These are phyloP conservation scores for Aspergillus oerlinghausenensis DNA, from an alignment of 2,329 filamentous ascomycete species.

Conservation along the genomic window DNA sequence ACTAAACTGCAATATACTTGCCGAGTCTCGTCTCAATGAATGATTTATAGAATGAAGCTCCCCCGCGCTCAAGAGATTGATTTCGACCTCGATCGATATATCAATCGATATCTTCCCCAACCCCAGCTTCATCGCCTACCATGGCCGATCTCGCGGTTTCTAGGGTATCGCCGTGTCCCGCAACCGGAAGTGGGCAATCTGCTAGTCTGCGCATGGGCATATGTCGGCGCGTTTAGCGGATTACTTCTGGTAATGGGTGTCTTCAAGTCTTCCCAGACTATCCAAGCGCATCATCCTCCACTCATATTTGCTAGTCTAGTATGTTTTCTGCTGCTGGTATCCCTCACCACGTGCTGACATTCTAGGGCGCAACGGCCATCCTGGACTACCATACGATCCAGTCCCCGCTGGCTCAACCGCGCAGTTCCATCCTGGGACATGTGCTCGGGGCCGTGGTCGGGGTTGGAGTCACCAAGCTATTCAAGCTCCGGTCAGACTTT, in stretches of 20 bases:
- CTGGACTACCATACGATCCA: constrained; percentile 31
- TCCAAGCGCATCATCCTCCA: neutral
- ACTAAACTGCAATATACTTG: too few relatives aligned
- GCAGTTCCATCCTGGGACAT: constrained; percentile 30
- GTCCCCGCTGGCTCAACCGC: constrained; percentile 29
- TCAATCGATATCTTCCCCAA: neutral
- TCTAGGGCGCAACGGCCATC: constrained; percentile 29
- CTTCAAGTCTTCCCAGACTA: neutral
- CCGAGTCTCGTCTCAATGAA: neutral
- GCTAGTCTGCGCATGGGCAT: neutral
- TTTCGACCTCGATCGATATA: neutral
- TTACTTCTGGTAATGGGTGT: neutral
- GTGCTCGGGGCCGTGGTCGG: constrained; percentile 30
- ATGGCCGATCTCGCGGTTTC: neutral
- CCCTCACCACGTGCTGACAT: neutral
- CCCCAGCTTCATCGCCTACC: neutral
- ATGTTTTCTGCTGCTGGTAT: neutral
- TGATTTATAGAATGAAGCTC: neutral
- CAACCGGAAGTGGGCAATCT: neutral
- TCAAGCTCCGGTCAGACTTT: constrained; percentile 28
- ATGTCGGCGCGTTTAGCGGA: neutral
- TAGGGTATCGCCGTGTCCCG: neutral
- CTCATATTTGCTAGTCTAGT: neutral
- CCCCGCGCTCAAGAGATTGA: neutral
- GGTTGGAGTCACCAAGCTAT: constrained; percentile 28